phyloP scores from a whole-genome alignment of 78 protist species.

The Planoprotostelium fungivorum region DNA sequence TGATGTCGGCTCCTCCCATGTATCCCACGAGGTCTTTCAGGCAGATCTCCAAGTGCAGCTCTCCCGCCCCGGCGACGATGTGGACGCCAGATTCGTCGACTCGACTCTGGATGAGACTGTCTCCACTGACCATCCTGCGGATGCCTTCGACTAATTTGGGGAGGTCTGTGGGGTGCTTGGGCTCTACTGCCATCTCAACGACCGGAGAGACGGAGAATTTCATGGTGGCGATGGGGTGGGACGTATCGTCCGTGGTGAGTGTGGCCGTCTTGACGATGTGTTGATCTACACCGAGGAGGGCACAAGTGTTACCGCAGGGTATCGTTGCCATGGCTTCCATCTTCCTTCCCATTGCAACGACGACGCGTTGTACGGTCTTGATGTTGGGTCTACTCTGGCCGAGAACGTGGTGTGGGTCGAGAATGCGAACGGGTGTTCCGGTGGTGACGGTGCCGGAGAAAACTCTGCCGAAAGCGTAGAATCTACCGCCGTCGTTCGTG shows the following conservation, averaged over 20 bases:
- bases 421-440: conserved; percentile 92
- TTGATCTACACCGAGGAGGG: conserved; percentile 96
- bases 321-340: conserved; percentile 79
- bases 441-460: conserved; percentile 94
- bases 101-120: conserved; percentile 78
- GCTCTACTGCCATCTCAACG: conserved; percentile 98
- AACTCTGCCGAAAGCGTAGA: conserved; percentile 96
- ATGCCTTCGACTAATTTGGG: conserved; percentile 99
- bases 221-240: conserved; percentile 86
- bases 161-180: conserved; percentile 89
- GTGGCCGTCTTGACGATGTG: conserved; percentile 96
- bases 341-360: conserved; percentile 95
- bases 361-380: conserved; percentile 92
- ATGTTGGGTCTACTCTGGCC: conserved; percentile 89
- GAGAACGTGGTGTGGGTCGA: conserved; percentile 92
- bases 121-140: conserved; percentile 90
- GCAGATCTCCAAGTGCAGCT: conserved; percentile 98
- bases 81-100: conserved; percentile 95
- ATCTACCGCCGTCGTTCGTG: conserved; percentile 89
- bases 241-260: conserved; percentile 76
- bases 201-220: conserved; percentile 98
- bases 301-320: conserved; percentile 95
- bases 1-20: conserved; percentile 69
- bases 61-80: conserved; percentile 99
- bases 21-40: conserved; percentile 90